phyloP scores from a whole-genome alignment of 78 protist genomes.

The Bigelowiella natans region DNA sequence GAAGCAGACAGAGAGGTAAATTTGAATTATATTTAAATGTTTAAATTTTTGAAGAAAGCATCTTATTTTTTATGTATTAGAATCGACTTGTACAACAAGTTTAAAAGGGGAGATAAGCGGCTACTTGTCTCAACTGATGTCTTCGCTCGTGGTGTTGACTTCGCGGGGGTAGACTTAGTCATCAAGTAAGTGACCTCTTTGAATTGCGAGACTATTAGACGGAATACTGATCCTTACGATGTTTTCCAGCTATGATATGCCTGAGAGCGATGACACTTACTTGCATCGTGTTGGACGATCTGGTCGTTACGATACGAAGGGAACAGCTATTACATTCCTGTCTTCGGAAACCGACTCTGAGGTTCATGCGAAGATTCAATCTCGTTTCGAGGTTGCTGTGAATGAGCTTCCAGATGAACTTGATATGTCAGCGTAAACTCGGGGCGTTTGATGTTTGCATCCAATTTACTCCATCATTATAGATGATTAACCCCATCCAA shows the following conservation, averaged over 20 bases:
- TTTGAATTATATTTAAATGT: neutral
- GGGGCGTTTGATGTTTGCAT: no score
- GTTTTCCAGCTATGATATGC: conserved; percentile 93
- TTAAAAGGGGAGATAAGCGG: conserved; percentile 86
- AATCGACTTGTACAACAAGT: conserved; percentile 20
- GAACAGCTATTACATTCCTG: conserved; percentile 93
- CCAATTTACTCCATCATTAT: no score
- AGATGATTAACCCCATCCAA: no score
- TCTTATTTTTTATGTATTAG: neutral
- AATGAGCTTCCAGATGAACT: neutral
- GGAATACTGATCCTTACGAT: neutral
- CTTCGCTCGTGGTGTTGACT: conserved; percentile 96
- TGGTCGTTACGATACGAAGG: conserved; percentile 99
- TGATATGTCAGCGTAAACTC: neutral
- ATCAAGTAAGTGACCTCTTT: neutral
- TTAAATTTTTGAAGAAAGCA: no score
- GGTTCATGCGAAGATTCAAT: conserved; percentile 73
- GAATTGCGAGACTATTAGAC: neutral
- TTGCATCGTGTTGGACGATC: conserved; percentile 82
- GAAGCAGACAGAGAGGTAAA: conserved; percentile 65
- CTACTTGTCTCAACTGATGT: conserved; percentile 95
- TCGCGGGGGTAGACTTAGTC: conserved; percentile 75
- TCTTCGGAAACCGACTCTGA: conserved; percentile 58
- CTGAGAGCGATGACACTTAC: conserved; percentile 34
- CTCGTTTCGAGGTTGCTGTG: conserved; percentile 64